Evolutionary conservation across 108 stramenopile genomes (phyloP).

Genomic region (Cafeteria roenbergensis): DNA sequence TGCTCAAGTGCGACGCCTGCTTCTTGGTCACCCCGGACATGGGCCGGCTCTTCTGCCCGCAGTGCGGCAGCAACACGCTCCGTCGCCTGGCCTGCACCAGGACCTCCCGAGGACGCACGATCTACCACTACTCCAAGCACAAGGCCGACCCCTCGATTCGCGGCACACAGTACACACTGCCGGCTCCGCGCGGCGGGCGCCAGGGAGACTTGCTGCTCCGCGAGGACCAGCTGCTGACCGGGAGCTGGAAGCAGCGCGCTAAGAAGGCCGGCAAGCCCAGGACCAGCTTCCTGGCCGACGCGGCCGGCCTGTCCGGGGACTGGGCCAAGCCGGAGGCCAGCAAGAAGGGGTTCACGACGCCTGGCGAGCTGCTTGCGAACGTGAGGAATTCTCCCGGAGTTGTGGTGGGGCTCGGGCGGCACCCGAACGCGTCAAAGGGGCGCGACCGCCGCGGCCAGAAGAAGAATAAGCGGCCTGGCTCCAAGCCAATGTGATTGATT

Average conservation of each 20-base stretch:
- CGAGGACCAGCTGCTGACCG: conserved; percentile 86
- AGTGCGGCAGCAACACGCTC: conserved; percentile 72
- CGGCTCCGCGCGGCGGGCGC: conserved; percentile 63
- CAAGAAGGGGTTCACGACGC: conserved; percentile 69
- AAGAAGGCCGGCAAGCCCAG: conserved; percentile 48
- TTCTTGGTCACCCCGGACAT: conserved; percentile 35
- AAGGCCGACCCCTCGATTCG: conserved; percentile 50
- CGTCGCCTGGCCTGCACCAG: conserved; percentile 27
- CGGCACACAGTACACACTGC: conserved; percentile 81
- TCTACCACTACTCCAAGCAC: conserved; percentile 69
- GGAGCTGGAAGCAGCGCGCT: conserved; percentile 88
- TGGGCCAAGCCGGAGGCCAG: no score
- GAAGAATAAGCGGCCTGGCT: conserved; percentile 52
- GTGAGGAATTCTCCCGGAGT: conserved; percentile 53
- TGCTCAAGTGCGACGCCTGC: conserved; percentile 82
- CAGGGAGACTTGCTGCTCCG: conserved; percentile 78
- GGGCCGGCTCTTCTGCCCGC: conserved; percentile 68
- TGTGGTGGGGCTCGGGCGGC: conserved; percentile 69
- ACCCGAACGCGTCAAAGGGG: conserved; percentile 74
- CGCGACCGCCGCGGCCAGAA: conserved; percentile 82
- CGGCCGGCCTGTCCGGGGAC: no score
- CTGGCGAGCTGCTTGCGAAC: conserved; percentile 59
- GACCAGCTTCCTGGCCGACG: no score
- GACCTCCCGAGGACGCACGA: conserved; percentile 22
- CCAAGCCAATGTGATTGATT: no score